Evolutionary conservation across 257 asterid species (phyloP).

Genomic region (Fraxinus pennsylvanica): DNA sequence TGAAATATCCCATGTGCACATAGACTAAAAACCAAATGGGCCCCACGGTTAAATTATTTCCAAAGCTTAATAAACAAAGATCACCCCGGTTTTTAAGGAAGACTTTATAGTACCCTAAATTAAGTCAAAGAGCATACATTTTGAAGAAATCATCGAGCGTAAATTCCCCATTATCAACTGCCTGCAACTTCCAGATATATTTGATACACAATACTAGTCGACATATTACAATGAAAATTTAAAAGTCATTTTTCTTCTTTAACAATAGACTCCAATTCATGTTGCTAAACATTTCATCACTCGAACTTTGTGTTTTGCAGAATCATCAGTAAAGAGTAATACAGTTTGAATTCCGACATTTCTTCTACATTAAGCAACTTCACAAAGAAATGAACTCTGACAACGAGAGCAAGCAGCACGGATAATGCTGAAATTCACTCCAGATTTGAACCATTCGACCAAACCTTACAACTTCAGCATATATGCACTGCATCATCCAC

Average conservation of each 20-base stretch:
- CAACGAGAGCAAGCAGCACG: background rate
- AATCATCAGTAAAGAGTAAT: background rate
- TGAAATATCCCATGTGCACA: background rate
- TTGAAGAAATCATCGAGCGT: background rate
- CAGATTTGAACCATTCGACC: background rate
- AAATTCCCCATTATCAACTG: background rate
- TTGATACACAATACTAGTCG: no score
- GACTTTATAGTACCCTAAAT: no score
- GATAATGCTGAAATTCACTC: background rate
- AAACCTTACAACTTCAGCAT: background rate
- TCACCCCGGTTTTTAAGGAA: background rate
- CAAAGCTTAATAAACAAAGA: background rate
- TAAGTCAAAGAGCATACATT: no score
- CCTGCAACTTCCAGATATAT: background rate
- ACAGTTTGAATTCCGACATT: background rate
- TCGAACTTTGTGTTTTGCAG: background rate
- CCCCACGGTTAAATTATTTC: background rate
- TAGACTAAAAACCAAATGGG: background rate
- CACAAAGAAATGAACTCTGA: background rate
- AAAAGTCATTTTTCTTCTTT: background rate
- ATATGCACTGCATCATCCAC: background rate
- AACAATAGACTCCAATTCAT: background rate
- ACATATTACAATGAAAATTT: no score
- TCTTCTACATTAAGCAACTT: background rate
- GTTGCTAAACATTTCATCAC: background rate